Evolutionary conservation across 2,329 filamentous ascomycete genomes (phyloP), one percentile per base, ranked within the genome.

Genomic region (Coniochaeta prunicola): DNA sequence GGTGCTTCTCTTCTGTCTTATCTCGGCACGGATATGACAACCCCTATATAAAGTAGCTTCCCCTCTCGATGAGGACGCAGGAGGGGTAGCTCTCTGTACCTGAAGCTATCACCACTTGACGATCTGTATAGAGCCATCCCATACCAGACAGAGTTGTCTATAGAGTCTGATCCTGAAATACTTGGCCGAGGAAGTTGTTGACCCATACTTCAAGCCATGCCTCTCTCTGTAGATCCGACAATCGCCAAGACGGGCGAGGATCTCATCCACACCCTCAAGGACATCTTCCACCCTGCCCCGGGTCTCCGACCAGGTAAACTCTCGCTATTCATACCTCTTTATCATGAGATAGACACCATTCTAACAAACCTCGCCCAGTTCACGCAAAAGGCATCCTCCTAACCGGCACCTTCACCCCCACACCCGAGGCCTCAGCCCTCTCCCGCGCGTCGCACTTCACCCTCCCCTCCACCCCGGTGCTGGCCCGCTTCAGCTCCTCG

Each of bases 361-460:
- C 54, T 50, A 58, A 19, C 40, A 15, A n/a, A 9, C n/a, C 38
- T 24, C 26, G 15, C 31, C 31, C 59, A 81, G 81, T 80, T 10
- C 82, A 86, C 61, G 81, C 81, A 19, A 78, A 80, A 69, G 82
- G 82, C 13, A 68, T 75, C 31, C 72, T 84, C 38, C 67, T 82
- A 12, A 77, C 69, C 7, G 82, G 82, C 33, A 78, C 71, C 24
- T 85, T 85, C 68, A 77, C 70, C 1, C 81, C 82, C 3, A 75
- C 76, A 2, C 3, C 70, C 0, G 65, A 68, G 40, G 80, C 80
- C 15, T 65, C 70, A 3, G 63, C 67, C 9, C 76, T 85, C 21
- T 77, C 75, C 33, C 71, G 61, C 21, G 80, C 80, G 8, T 71
- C 72, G 3, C 80, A 83, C 66, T 80, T 83, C 68, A 75, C 69